Evolutionary conservation across 192 early-diverging fungal species (phyloP).

Genomic region (Gamsiella multidivaricata): DNA sequence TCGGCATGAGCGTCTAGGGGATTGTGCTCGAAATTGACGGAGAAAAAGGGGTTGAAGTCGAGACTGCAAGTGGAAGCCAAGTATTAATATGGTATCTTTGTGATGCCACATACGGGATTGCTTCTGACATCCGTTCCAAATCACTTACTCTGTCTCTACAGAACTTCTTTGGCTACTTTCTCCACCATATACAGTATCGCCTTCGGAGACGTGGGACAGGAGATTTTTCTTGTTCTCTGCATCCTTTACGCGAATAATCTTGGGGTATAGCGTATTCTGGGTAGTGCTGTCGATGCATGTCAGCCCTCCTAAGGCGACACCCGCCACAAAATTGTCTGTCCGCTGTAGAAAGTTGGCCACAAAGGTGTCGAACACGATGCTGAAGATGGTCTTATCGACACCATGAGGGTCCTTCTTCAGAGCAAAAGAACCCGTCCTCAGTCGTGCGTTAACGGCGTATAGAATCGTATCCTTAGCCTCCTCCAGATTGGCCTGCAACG

Average conservation of each 20-base stretch:
- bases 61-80: too few species aligned
- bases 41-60: constrained; percentile 73
- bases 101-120: too few species aligned
- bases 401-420: constrained; percentile 70
- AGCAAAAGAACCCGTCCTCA: constrained; percentile 84
- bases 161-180: constrained; percentile 19
- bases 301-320: constrained; percentile 70
- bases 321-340: constrained; percentile 62
- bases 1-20: constrained; percentile 93
- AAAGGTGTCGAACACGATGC: constrained; percentile 74
- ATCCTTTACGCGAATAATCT: constrained; percentile 66
- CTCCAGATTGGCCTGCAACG: constrained; percentile 63
- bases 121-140: too few species aligned
- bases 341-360: constrained; percentile 66
- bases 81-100: neutral
- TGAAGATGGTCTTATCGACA: constrained; percentile 56
- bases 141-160: constrained; percentile 19
- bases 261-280: constrained; percentile 61
- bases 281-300: constrained; percentile 73
- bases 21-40: constrained; percentile 82
- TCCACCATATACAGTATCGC: constrained; percentile 49
- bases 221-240: constrained; percentile 53
- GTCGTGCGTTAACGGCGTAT: constrained; percentile 68
- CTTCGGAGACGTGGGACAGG: constrained; percentile 54
- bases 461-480: constrained; percentile 75